Evolutionary conservation across 441 rosid species (phyloP), one percentile per base, ranked within the genome.

Genomic region (Erodium trifolium): DNA sequence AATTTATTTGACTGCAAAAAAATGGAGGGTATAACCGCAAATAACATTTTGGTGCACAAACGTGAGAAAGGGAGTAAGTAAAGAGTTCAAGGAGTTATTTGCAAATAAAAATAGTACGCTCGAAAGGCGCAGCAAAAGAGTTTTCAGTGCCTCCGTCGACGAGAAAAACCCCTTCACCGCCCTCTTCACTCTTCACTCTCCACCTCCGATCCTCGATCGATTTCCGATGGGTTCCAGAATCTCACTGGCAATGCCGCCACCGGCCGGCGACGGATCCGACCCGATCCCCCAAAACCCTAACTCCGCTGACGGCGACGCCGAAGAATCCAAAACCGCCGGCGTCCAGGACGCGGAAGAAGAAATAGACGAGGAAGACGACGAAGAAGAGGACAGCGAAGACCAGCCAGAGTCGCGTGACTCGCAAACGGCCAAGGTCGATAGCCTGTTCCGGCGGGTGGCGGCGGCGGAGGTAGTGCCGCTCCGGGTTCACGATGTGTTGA

Each of bases 401-500:
- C 81, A 70, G 43, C 69, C 6, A 59, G 75, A 78, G 72, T 78
- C 73, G 23, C 66, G 75, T 34, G 70, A 60, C 39, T 68, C 55
- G 69, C 84, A 79, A 23, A 75, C 65, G 69, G 51, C 68, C 63
- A 86, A 83, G 76, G 73, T 85, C 62, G 83, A 80, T 51, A 84
- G 77, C 31, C 78, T 94, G 0, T 76, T 85, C 70, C 84, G 72
- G 34, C 78, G 88, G 62, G 78, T 92, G 72, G 70, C 80, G 51
- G 70, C 80, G 51, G 70, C 69, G 34, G 94, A 81, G 34, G 69
- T 75, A 12, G 87, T 94, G 62, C 84, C 89, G 29, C 75, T 92
- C 37, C 92, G 96, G 23, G 98, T 92, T 27, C 97, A 94, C 79
- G 90, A 88, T 49, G 97, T 94, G 67, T 77, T 88, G 63, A 69